Base-by-base conservation (phyloP, 1,139 yeast genomes). In the Pichia sp. region DNA sequence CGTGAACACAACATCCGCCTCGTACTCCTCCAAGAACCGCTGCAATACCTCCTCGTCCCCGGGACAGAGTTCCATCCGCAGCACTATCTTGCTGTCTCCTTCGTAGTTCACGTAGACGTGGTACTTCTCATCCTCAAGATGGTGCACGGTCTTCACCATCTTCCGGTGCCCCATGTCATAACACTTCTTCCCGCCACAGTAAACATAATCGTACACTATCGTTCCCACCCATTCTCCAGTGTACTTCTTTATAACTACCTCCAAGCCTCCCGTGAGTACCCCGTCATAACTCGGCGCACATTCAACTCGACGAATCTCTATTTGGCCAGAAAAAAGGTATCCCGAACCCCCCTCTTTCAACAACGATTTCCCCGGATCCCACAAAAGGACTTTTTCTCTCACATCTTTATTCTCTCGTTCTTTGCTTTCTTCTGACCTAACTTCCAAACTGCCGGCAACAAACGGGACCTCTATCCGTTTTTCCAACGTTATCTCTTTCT, bases 11-110 rank as follows among this genome's bases (percentile, higher is more conserved):
- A 29, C 49, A 10, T n/a, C 20, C 17, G 12, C n/a, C 43, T 46
- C 40, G 34, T 31, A 46, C 10, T 44, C 49, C 61, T 46, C 51
- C 27, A 66, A 41, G 43, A 59, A 59, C 0, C 61, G 57, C 34
- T 59, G 57, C 38, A 66, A 55, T 42, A 36, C 24, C 6, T 20
- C 34, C 41, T 49, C 55, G 48, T 65, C 68, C 34, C 63, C 67
- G n/a, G 60, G 65, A 48, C 62, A 57, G 73, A 69, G 71, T 75
- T 60, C 76, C 78, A 69, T 80, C 5, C 41, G 34, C 8, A 55
- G 10, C 4, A 29, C 46, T 2, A 50, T 43, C 16, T 52, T 50
- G 10, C 46, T 46, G 14, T 47, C 45, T 67, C 68, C 77, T n/a
- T 33, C 42, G 27, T 49, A 55, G 20, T 61, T 55, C 16, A 64